phyloP scores from a whole-genome alignment of 768 basidiomycete species.

The Neoboletus magnificus region DNA sequence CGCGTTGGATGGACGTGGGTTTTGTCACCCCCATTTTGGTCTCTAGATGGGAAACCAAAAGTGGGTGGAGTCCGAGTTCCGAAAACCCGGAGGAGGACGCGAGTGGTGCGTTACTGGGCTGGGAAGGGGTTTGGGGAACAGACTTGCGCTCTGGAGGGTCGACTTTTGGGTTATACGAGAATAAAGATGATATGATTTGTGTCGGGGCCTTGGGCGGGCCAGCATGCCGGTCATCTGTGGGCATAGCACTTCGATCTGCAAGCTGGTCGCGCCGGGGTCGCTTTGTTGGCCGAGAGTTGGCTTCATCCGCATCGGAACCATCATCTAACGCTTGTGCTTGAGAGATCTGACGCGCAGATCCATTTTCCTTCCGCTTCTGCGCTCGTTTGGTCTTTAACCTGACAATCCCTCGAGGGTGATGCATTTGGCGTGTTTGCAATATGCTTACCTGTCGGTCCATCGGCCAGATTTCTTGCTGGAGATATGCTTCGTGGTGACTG shows the following conservation, averaged over 20 bases:
- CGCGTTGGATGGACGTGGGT: constrained; percentile 89
- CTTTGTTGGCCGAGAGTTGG: constrained; percentile 43
- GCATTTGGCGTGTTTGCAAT: not conserved
- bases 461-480: constrained; percentile 55
- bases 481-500: constrained; percentile 26
- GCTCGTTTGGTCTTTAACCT: constrained; percentile 77
- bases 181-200: constrained; percentile 85
- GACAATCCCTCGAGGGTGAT: constrained; percentile 3
- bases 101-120: constrained; percentile 84
- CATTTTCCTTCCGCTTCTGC: constrained; percentile 53
- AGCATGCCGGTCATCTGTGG: constrained; percentile 16
- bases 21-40: constrained; percentile 78
- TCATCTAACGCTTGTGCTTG: constrained; percentile 14
- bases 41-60: constrained; percentile 73
- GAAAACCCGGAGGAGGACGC: constrained; percentile 71
- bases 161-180: constrained; percentile 77
- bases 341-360: constrained; percentile 23
- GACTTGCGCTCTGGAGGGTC: constrained; percentile 37
- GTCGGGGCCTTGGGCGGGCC: constrained; percentile 33
- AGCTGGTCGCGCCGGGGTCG: constrained; percentile 36
- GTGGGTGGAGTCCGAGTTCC: constrained; percentile 79
- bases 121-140: constrained; percentile 26
- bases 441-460: constrained; percentile 72
- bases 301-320: constrained; percentile 15
- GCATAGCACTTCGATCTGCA: constrained; percentile 15